Conservation (phyloP, 352 stramenopile genomes). For the Phytophthora chlamydospora region DNA sequence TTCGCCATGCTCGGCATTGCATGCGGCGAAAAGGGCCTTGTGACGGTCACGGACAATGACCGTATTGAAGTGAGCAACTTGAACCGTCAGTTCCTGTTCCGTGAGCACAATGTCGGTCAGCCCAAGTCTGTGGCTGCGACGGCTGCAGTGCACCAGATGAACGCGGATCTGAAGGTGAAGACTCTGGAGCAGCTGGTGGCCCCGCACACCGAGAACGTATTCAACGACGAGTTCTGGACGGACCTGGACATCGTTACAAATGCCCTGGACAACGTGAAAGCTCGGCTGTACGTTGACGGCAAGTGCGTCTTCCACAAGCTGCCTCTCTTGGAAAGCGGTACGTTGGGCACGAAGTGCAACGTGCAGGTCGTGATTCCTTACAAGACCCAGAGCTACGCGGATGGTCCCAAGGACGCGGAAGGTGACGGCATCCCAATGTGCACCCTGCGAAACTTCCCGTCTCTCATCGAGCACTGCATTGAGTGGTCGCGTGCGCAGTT, state of each 20-base stretch:
- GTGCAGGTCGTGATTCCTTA: slow-evolving; percentile 91
- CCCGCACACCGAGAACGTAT: slow-evolving; percentile 82
- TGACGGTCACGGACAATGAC: slow-evolving; percentile 89
- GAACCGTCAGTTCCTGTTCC: slow-evolving; percentile 89
- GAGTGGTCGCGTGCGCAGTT: slow-evolving; percentile 96
- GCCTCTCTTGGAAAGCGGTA: slow-evolving; percentile 97
- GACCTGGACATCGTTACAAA: slow-evolving; percentile 97
- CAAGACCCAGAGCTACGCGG: slow-evolving; percentile 95
- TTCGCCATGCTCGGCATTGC: slow-evolving; percentile 85
- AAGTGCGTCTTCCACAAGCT: slow-evolving; percentile 98
- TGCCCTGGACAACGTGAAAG: slow-evolving; percentile 99
- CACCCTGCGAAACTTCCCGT: slow-evolving; percentile 99
- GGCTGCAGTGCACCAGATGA: slow-evolving; percentile 78
- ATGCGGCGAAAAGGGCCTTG: slow-evolving; percentile 75
- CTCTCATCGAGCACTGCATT: slow-evolving; percentile 97
- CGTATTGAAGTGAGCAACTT: slow-evolving; percentile 90
- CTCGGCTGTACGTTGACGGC: slow-evolving; percentile 97
- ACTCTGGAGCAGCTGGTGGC: slow-evolving; percentile 82
- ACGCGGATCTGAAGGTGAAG: slow-evolving; percentile 77
- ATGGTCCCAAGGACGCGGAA: slow-evolving; percentile 95
- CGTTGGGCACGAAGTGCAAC: slow-evolving; percentile 98
- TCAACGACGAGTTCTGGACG: slow-evolving; percentile 85
- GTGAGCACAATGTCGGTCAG: slow-evolving; percentile 87
- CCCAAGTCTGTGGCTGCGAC: slow-evolving; percentile 86
- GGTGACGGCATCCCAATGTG: slow-evolving; percentile 99